phyloP scores from a whole-genome alignment of 2,329 filamentous ascomycete species.

The Apiospora arundinis region DNA sequence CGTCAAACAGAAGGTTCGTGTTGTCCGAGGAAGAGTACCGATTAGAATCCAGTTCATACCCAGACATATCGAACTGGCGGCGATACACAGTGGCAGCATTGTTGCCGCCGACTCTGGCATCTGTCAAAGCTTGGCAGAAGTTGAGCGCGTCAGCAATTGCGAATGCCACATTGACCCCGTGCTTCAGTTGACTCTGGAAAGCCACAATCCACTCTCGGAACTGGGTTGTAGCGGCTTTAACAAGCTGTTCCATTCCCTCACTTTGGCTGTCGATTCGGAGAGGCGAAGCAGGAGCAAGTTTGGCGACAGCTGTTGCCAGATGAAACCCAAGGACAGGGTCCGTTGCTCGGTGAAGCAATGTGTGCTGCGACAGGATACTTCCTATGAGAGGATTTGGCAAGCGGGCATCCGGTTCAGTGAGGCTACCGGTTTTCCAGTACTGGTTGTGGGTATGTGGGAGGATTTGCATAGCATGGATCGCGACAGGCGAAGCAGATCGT shows the following conservation, averaged over 20 bases:
- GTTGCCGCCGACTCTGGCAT: conserved; percentile 34
- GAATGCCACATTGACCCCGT: conserved; percentile 51
- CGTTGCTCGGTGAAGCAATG: conserved; percentile 52
- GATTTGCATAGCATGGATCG: conserved; percentile 34
- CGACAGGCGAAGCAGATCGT: conserved; percentile 47
- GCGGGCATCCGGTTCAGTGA: conserved; percentile 27
- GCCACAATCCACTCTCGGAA: conserved; percentile 54
- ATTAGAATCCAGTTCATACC: conserved; percentile 48
- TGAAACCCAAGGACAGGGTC: conserved; percentile 64
- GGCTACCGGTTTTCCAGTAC: conserved; percentile 46
- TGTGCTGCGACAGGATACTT: conserved; percentile 40
- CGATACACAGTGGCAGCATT: conserved; percentile 47
- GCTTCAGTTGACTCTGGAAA: conserved; percentile 41
- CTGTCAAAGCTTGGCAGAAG: conserved; percentile 59
- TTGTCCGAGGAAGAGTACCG: conserved; percentile 45
- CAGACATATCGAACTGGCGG: conserved; percentile 45
- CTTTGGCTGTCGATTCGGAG: conserved; percentile 35
- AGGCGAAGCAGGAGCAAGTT: conserved; percentile 47
- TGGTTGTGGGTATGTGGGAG: conserved; percentile 33
- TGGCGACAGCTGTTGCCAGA: conserved; percentile 54
- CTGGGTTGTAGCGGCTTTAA: conserved; percentile 48
- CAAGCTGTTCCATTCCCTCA: conserved; percentile 32
- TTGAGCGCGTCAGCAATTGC: conserved; percentile 55
- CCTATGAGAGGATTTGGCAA: conserved; percentile 55
- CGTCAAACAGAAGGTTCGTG: conserved; percentile 55